Percentiles rank a stretch among this genome's conserved stretches.
phyloP scores from a whole-genome alignment of 2,329 filamentous ascomycete genomes.

The Botrytis aclada region DNA sequence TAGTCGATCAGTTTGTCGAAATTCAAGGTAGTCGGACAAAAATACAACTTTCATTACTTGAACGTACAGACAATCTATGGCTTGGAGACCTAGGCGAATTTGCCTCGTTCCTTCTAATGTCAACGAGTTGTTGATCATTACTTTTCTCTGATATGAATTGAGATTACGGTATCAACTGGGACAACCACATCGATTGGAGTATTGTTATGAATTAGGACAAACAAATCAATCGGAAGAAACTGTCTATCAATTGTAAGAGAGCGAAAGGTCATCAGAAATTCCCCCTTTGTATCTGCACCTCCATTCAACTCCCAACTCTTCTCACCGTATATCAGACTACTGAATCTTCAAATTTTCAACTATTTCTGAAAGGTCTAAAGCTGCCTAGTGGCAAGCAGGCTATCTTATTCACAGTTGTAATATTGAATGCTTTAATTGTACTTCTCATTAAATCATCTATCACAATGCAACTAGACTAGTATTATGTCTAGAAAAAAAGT shows the following conservation, averaged over 20 bases:
- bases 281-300: too few species aligned
- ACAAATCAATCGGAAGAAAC: too few species aligned
- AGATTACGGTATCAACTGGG: too few species aligned
- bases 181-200: too few species aligned
- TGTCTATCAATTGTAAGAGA: too few species aligned
- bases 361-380: neutral
- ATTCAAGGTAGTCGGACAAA: neutral
- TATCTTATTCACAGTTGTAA: neutral
- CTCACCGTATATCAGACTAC: neutral
- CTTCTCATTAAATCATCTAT: neutral
- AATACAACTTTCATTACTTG: neutral
- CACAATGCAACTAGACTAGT: neutral
- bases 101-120: neutral
- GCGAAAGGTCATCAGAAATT: too few species aligned
- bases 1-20: neutral
- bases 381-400: neutral
- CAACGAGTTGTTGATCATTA: neutral
- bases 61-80: neutral
- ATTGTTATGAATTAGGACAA: too few species aligned
- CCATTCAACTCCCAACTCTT: too few species aligned
- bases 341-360: neutral
- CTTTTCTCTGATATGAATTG: neutral
- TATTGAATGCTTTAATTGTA: neutral
- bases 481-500: neutral
- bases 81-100: neutral